Evolutionary conservation across 106 monocot genomes (phyloP).

Genomic region (Gastrodia elata): DNA sequence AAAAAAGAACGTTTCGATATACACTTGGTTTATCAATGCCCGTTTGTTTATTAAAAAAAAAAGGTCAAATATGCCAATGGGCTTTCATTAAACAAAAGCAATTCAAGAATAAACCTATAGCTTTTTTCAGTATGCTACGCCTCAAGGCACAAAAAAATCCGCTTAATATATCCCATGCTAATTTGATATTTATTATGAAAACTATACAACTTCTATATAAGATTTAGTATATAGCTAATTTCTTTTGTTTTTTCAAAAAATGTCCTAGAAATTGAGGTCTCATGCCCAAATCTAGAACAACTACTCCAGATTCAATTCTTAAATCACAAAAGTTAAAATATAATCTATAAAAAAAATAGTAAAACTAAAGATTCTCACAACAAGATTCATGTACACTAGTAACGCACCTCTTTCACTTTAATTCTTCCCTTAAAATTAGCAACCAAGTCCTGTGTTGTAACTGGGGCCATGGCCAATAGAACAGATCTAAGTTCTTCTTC

Average conservation of each 20-base stretch:
- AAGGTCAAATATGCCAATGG: not conserved
- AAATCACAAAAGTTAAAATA: not conserved
- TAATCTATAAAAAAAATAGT: not conserved
- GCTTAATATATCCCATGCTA: not conserved
- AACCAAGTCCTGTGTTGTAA: slow-evolving; percentile 89
- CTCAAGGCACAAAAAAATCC: not conserved
- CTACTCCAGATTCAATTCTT: not conserved
- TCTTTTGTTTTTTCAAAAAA: not conserved
- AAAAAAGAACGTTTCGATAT: not conserved
- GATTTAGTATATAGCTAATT: not conserved
- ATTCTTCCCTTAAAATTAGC: slow-evolving; percentile 70
- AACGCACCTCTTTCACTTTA: slow-evolving; percentile 39
- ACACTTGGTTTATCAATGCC: not conserved
- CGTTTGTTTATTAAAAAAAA: not conserved
- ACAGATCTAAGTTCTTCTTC: slow-evolving; percentile 86
- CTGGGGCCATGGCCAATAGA: slow-evolving; percentile 46
- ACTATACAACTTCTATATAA: not conserved
- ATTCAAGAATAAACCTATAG: not conserved
- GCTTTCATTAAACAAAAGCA: not conserved
- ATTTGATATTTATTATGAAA: not conserved
- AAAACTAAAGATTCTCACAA: not conserved
- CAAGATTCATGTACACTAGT: not conserved
- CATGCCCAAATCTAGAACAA: not conserved
- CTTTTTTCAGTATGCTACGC: not conserved
- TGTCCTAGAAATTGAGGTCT: not conserved